phyloP scores from a whole-genome alignment of 2,329 filamentous ascomycete species.

The Epichloe coenophiala region DNA sequence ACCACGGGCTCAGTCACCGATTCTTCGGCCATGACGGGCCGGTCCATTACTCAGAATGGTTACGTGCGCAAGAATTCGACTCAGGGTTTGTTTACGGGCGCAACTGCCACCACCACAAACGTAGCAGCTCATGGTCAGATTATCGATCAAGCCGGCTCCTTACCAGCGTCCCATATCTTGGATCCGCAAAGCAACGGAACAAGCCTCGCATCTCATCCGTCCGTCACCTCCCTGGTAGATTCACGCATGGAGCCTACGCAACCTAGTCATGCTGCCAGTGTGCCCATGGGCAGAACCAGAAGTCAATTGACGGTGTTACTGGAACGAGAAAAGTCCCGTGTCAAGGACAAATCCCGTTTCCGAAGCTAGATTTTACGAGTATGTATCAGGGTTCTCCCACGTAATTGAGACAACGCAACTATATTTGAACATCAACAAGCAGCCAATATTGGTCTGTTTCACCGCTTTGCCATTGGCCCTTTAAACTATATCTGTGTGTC shows the following conservation, averaged over 20 bases:
- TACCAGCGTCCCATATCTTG: slow-evolving; percentile 15
- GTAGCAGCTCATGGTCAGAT: slow-evolving; percentile 30
- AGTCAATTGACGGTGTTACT: slow-evolving; percentile 46
- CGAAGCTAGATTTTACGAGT: slow-evolving; percentile 10
- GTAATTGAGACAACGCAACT: too few species aligned
- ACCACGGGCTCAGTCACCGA: slow-evolving; percentile 3
- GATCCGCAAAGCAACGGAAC: slow-evolving; percentile 12
- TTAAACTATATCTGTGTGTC: too few species aligned
- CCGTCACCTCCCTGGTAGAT: slow-evolving; percentile 17
- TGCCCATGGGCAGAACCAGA: slow-evolving; percentile 43
- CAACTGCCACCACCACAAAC: slow-evolving; percentile 26
- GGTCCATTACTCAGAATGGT: slow-evolving; percentile 20
- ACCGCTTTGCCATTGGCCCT: too few species aligned
- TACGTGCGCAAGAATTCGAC: slow-evolving; percentile 11
- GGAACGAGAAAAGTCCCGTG: slow-evolving; percentile 34
- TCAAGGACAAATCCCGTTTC: slow-evolving; percentile 14
- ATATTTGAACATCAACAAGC: too few species aligned
- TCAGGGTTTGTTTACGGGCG: slow-evolving; percentile 19
- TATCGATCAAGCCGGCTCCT: slow-evolving; percentile 24
- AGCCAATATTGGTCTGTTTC: too few species aligned
- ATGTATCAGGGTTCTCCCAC: too few species aligned
- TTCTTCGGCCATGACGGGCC: slow-evolving; percentile 14
- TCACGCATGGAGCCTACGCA: slow-evolving; percentile 35
- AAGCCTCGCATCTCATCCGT: slow-evolving; percentile 11
- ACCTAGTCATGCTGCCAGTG: slow-evolving; percentile 28